phyloP scores from a whole-genome alignment of 2,329 filamentous ascomycete genomes.

The Arthrobotrys entomopaga region DNA sequence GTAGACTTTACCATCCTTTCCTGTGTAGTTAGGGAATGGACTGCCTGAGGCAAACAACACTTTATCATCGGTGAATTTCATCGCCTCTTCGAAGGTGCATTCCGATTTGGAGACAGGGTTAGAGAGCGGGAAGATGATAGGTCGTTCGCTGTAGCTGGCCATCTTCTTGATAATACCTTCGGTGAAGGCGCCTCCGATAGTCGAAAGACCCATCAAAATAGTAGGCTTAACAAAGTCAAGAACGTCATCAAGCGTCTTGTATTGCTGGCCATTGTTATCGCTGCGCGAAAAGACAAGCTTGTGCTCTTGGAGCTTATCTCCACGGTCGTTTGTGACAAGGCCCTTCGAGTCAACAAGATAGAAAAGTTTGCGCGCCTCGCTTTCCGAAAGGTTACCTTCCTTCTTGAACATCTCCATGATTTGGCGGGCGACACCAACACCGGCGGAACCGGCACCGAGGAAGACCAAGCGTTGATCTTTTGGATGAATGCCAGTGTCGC shows the following conservation, averaged over 20 bases:
- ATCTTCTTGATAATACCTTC: constrained; percentile 79
- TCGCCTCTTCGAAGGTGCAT: constrained; percentile 94
- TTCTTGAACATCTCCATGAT: constrained; percentile 96
- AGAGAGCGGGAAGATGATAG: constrained; percentile 94
- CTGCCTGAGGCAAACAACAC: constrained; percentile 95
- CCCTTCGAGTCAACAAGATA: constrained; percentile 98
- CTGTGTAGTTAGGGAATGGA: constrained; percentile 77
- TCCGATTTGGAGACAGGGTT: constrained; percentile 97
- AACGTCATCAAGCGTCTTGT: constrained; percentile 85
- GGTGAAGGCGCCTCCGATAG: constrained; percentile 93
- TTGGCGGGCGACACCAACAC: constrained; percentile 97
- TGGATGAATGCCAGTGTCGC: constrained; percentile 82
- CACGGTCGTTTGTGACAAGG: constrained; percentile 90
- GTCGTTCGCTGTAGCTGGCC: constrained; percentile 74
- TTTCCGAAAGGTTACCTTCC: constrained; percentile 81
- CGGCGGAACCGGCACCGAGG: constrained; percentile 92
- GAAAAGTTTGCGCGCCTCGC: constrained; percentile 89
- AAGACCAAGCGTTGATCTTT: constrained; percentile 95
- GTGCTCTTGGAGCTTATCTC: constrained; percentile 92
- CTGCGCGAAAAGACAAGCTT: constrained; percentile 76
- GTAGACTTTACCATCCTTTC: constrained; percentile 72
- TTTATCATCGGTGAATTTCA: constrained; percentile 88
- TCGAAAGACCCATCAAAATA: constrained; percentile 91
- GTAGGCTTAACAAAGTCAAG: constrained; percentile 95
- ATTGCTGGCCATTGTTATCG: constrained; percentile 74